A percentile compares a stretch with the other conserved stretches of the same genome.
Conservation (phyloP, 768 basidiomycete species). For the Serendipita sp. region DNA sequence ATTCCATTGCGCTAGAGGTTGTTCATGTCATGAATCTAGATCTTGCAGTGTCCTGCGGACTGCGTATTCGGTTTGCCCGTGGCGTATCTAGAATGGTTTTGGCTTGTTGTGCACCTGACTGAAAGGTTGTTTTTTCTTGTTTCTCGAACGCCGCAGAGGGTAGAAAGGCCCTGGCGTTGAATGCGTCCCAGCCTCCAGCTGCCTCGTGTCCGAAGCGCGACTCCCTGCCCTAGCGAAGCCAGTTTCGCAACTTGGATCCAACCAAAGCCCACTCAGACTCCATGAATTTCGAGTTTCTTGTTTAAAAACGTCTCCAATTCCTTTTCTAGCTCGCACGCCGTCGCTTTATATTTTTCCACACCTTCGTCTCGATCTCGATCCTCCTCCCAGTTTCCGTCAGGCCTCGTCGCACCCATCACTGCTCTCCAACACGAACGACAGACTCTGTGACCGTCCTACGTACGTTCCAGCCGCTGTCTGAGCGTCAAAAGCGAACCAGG, state of each 20-base stretch:
- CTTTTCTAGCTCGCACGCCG: neutral
- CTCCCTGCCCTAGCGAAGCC: neutral
- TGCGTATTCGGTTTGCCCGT: too few relatives aligned
- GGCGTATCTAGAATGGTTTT: too few relatives aligned
- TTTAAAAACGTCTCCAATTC: neutral
- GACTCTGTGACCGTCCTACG: neutral
- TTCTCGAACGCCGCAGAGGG: neutral
- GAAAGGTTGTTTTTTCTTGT: too few relatives aligned
- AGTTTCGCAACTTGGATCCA: neutral
- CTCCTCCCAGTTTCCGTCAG: neutral
- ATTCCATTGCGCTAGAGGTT: too few relatives aligned
- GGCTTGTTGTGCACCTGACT: too few relatives aligned
- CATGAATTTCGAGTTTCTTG: conserved; percentile 1
- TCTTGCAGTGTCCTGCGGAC: too few relatives aligned
- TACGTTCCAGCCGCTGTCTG: too few relatives aligned
- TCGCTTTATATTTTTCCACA: neutral
- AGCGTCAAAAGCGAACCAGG: too few relatives aligned
- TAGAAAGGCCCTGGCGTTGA: neutral
- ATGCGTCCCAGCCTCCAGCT: neutral
- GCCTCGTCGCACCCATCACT: neutral
- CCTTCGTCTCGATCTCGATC: neutral
- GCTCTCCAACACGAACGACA: neutral
- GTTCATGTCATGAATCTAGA: too few relatives aligned
- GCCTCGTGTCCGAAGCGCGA: neutral
- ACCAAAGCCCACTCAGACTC: neutral